Conservation (phyloP, 441 rosid species). For the Pelargonium fulgidum region DNA sequence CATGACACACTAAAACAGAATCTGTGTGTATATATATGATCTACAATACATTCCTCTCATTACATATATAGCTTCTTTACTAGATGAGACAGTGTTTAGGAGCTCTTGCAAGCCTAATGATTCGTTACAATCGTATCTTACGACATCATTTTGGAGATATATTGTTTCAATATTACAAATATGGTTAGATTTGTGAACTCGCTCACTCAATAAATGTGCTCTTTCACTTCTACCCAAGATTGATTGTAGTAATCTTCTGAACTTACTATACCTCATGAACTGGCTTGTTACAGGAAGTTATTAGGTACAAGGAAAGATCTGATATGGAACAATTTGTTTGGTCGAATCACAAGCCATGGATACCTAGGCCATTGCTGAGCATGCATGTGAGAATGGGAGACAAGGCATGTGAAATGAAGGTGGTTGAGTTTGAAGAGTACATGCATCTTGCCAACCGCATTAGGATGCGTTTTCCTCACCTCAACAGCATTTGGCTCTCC, state of each 20-base stretch:
- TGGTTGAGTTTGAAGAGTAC: slow-evolving; percentile 60
- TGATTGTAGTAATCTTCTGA: not conserved
- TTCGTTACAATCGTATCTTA: too few relatives aligned
- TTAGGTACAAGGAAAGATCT: slow-evolving; percentile 23
- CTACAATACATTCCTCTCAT: too few relatives aligned
- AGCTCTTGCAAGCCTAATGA: too few relatives aligned
- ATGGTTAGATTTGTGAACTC: not conserved
- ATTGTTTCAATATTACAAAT: not conserved
- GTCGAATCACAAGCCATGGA: slow-evolving; percentile 82
- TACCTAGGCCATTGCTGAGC: slow-evolving; percentile 80
- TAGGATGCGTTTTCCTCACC: slow-evolving; percentile 56
- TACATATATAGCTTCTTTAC: too few relatives aligned
- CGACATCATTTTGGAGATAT: too few relatives aligned
- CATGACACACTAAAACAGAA: too few relatives aligned
- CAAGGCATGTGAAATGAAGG: slow-evolving; percentile 90
- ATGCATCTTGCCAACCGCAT: slow-evolving; percentile 60
- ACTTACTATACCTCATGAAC: not conserved
- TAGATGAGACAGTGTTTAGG: too few relatives aligned
- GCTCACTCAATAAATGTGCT: not conserved
- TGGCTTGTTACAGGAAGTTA: slow-evolving; percentile 26
- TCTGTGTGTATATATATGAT: too few relatives aligned
- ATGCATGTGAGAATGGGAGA: slow-evolving; percentile 97
- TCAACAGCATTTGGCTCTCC: slow-evolving; percentile 75
- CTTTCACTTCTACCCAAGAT: not conserved
- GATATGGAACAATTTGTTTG: slow-evolving; percentile 70